A percentile compares a stretch with the other conserved stretches of the same genome.
These are phyloP conservation scores for Debaryomyces robertsiae DNA, from an alignment of 1,139 yeast genomes.

Conservation along the genomic window DNA sequence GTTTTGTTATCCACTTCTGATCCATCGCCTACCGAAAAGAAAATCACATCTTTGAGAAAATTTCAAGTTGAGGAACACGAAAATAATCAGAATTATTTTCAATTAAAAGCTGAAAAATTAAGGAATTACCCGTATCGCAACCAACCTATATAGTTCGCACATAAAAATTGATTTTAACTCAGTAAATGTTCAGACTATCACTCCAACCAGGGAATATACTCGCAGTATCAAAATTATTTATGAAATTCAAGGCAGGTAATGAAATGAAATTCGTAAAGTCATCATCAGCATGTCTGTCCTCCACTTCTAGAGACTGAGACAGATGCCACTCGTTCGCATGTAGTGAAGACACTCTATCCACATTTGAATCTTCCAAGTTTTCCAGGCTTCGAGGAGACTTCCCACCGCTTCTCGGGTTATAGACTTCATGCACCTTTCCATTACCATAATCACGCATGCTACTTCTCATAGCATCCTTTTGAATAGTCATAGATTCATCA, in stretches of 20 bases:
- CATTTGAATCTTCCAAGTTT: not conserved
- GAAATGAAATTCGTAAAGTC: conserved; percentile 16
- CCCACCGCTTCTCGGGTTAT: conserved; percentile 13
- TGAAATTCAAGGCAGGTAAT: conserved; percentile 23
- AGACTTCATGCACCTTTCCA: conserved; percentile 25
- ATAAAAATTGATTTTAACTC: too few relatives aligned
- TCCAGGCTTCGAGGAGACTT: too few relatives aligned
- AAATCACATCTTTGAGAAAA: conserved; percentile 1
- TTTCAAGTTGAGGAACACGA: too few relatives aligned
- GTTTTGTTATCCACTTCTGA: conserved; percentile 18
- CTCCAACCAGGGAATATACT: conserved; percentile 27
- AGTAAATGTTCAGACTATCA: conserved; percentile 12
- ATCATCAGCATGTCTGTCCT: not conserved
- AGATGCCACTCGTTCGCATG: too few relatives aligned
- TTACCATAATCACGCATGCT: conserved; percentile 32
- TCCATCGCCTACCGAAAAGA: conserved; percentile 1
- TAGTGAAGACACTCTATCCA: not conserved
- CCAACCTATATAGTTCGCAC: too few relatives aligned
- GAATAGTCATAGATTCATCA: conserved; percentile 16
- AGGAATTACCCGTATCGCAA: too few relatives aligned
- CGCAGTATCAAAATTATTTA: conserved; percentile 24
- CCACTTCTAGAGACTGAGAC: not conserved
- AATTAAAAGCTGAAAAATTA: too few relatives aligned
- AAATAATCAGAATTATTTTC: too few relatives aligned
- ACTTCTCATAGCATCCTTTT: conserved; percentile 26